Percentiles rank a stretch among this genome's conserved stretches.
These are phyloP conservation scores for Rheum nobile DNA, from an alignment of 148 eudicot species.

Conservation along the genomic window DNA sequence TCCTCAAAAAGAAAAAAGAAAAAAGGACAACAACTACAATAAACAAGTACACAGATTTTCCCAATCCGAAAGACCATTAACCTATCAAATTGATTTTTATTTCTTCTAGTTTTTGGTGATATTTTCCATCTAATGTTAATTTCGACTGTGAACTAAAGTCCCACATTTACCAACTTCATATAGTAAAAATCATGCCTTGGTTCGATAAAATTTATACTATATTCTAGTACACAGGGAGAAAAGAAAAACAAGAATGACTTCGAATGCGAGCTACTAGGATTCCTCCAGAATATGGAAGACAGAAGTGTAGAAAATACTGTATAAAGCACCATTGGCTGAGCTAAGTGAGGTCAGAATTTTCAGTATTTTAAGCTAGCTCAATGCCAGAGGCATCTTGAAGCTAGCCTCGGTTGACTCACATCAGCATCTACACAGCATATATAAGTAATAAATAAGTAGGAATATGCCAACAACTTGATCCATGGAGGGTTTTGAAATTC, in stretches of 20 bases:
- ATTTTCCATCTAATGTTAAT: neutral
- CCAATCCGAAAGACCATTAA: neutral
- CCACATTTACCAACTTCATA: neutral
- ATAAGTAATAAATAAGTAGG: neutral
- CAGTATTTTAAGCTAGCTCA: neutral
- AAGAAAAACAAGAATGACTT: no score
- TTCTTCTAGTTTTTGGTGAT: no score
- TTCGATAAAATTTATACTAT: neutral
- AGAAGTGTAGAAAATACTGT: neutral
- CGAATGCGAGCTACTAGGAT: no score
- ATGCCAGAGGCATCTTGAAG: neutral
- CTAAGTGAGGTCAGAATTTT: neutral
- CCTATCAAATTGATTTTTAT: neutral
- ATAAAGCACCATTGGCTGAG: neutral
- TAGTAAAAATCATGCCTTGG: neutral
- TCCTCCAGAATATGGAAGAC: neutral
- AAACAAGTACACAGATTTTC: no score
- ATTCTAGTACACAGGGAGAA: no score
- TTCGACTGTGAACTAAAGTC: neutral
- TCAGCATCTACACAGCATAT: neutral
- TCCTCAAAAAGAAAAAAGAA: no score
- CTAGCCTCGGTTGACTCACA: neutral
- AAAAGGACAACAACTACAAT: neutral
- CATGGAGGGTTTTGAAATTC: neutral
- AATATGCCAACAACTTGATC: neutral